phyloP scores from a whole-genome alignment of 805 yeast species.

The Ogataea polymorpha region DNA sequence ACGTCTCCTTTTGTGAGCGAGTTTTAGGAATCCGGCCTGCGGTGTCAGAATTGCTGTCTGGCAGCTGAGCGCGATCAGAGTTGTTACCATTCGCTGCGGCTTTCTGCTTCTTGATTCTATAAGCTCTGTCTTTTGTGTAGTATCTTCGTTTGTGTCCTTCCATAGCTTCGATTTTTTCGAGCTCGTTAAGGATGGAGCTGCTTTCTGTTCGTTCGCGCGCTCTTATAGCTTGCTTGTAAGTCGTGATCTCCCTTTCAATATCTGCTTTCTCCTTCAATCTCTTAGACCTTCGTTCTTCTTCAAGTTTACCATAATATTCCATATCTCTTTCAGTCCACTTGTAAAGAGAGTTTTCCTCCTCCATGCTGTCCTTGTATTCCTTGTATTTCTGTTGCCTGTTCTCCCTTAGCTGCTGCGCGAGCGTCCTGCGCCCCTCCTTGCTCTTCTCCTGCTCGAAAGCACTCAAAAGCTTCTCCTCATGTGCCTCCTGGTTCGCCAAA shows the following conservation, averaged over 20 bases:
- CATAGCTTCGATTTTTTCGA: no score
- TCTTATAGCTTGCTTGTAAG: constrained; percentile 18
- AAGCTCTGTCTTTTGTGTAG: no score
- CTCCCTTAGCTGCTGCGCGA: constrained; percentile 41
- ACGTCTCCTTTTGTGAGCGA: no score
- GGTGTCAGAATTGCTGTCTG: no score
- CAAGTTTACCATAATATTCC: constrained; percentile 33
- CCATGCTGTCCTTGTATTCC: constrained; percentile 32
- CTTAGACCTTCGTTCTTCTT: constrained; percentile 23
- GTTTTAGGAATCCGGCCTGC: no score
- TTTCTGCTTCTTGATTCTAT: no score
- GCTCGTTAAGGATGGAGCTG: no score
- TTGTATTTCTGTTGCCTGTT: constrained; percentile 31
- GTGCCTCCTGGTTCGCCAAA: constrained; percentile 16
- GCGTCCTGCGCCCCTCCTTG: constrained; percentile 35
- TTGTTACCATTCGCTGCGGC: no score
- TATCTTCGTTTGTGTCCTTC: no score
- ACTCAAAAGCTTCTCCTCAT: constrained; percentile 13
- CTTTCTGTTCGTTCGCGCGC: neutral
- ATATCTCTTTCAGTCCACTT: constrained; percentile 39
- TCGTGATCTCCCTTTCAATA: constrained; percentile 22
- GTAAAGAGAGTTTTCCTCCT: constrained; percentile 39
- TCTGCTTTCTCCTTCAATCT: constrained; percentile 9
- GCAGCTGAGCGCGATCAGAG: no score
- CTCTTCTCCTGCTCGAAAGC: constrained; percentile 22